Evolutionary conservation across 495 filamentous ascomycete species (phyloP).

Genomic region (Trichoderma parareesei): DNA sequence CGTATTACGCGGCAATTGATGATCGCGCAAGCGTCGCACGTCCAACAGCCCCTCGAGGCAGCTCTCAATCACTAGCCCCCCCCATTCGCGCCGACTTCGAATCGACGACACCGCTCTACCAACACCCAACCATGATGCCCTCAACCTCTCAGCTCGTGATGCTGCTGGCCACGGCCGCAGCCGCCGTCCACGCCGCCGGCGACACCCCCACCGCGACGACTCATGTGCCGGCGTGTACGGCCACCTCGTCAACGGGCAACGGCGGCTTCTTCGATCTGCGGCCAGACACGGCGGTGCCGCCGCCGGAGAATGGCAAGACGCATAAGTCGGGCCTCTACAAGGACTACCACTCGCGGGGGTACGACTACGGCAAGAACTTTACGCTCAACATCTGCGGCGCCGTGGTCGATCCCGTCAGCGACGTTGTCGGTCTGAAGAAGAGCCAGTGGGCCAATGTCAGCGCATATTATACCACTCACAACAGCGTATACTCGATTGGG

Average conservation of each 20-base stretch:
- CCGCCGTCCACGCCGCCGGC: slow-evolving; percentile 2
- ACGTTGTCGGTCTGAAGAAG: slow-evolving; percentile 62
- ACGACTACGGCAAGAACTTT: slow-evolving; percentile 84
- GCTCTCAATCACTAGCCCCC: background rate
- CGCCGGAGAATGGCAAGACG: slow-evolving; percentile 48
- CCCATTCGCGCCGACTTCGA: background rate
- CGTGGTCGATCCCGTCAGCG: slow-evolving; percentile 65
- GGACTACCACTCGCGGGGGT: slow-evolving; percentile 77
- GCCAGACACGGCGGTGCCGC: slow-evolving; percentile 50
- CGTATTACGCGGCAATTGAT: slow-evolving; percentile 3
- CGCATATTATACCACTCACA: slow-evolving; percentile 73
- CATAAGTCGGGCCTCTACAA: slow-evolving; percentile 46
- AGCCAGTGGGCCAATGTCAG: slow-evolving; percentile 70
- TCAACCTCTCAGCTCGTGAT: background rate
- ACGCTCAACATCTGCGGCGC: slow-evolving; percentile 90
- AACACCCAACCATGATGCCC: background rate
- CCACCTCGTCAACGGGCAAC: slow-evolving; percentile 49
- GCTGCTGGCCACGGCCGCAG: slow-evolving; percentile 9
- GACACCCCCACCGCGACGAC: slow-evolving; percentile 20
- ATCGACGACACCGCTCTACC: background rate
- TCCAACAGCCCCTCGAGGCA: background rate
- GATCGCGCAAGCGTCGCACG: slow-evolving; percentile 1
- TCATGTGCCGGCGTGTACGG: slow-evolving; percentile 61
- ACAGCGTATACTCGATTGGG: slow-evolving; percentile 79
- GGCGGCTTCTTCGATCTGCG: slow-evolving; percentile 88